These are phyloP conservation scores for Cystoisospora suis DNA, from an alignment of 169 alveolate genomes.

Conservation along the genomic window DNA sequence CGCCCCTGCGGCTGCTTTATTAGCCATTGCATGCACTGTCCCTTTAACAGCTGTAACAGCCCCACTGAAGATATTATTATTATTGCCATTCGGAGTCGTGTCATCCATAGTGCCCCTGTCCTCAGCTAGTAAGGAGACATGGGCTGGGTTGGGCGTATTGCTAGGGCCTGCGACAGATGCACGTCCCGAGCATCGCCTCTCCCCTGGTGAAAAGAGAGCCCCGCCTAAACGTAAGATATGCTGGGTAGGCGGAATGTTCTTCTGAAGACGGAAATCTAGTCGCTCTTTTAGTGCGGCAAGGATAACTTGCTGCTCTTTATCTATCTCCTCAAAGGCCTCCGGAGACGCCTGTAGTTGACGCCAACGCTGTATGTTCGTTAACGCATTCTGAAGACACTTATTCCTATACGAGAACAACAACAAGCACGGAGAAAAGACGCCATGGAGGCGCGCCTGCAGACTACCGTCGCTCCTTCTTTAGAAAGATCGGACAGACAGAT, in stretches of 20 bases:
- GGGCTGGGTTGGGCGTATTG: neutral
- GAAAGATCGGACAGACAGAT: no score
- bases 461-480: no score
- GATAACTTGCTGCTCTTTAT: conserved; percentile 5
- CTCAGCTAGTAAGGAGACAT: neutral
- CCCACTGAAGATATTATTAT: neutral
- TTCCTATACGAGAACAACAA: no score
- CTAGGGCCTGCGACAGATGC: neutral
- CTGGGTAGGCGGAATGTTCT: conserved; percentile 5
- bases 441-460: no score
- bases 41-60: neutral
- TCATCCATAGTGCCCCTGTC: neutral
- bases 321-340: conserved; percentile 6
- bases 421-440: no score
- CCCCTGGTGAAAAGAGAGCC: neutral
- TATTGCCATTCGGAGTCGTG: neutral
- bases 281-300: neutral
- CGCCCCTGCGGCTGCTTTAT: neutral
- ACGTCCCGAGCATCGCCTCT: neutral
- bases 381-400: neutral
- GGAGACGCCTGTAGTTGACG: neutral
- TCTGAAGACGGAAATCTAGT: neutral
- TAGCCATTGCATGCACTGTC: neutral
- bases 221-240: neutral
- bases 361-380: conserved; percentile 8